Percentiles rank a stretch among this genome's conserved stretches.
Evolutionary conservation across 139 green algal species (phyloP).

Genomic region (Coelastrella sp.): DNA sequence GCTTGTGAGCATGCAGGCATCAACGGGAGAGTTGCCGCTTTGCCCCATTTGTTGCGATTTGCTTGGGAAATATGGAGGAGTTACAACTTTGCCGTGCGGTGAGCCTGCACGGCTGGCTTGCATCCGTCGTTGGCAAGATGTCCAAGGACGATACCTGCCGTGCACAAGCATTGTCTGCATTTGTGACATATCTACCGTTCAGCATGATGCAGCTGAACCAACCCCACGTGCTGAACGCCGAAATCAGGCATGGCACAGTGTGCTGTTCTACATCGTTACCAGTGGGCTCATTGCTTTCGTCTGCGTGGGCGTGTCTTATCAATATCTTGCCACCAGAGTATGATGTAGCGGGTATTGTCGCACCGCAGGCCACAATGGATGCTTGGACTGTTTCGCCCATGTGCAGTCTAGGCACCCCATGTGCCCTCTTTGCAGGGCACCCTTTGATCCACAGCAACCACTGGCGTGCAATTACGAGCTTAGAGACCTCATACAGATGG

Average conservation of each 20-base stretch:
- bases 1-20: background rate
- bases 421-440: slow-evolving; percentile 74
- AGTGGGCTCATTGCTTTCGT: too few relatives aligned
- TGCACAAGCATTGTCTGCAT: too few relatives aligned
- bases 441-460: slow-evolving; percentile 57
- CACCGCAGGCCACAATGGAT: slow-evolving; percentile 76
- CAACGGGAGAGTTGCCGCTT: slow-evolving; percentile 44
- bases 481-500: slow-evolving; percentile 67
- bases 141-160: too few relatives aligned
- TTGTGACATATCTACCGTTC: too few relatives aligned
- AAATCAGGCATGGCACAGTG: too few relatives aligned
- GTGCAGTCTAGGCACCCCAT: slow-evolving; percentile 62
- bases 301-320: too few relatives aligned
- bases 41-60: slow-evolving; percentile 71
- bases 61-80: slow-evolving; percentile 69
- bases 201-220: too few relatives aligned
- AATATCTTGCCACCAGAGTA: too few relatives aligned
- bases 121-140: background rate
- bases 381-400: slow-evolving; percentile 69
- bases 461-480: slow-evolving; percentile 70
- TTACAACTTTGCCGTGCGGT: slow-evolving; percentile 76
- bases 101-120: background rate
- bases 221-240: too few relatives aligned
- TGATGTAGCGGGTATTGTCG: background rate
- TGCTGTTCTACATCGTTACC: too few relatives aligned